A percentile compares a stretch with the other conserved stretches of the same genome.
Conservation (phyloP, 306 rosid species). For the Lupinus albus region DNA sequence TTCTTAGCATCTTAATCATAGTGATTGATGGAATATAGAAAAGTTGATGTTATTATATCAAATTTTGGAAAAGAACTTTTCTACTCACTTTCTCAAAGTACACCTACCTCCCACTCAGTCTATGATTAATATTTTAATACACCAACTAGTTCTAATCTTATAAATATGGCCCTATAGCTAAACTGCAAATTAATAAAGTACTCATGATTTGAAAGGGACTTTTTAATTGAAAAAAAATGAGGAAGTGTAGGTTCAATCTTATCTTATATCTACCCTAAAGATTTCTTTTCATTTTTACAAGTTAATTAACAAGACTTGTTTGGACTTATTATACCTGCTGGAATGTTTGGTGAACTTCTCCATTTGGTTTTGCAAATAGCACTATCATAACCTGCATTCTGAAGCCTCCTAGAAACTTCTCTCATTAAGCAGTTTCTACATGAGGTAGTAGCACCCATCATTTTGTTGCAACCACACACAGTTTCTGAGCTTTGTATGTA, state of each 20-base stretch:
- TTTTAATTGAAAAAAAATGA: not conserved
- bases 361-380: constrained; percentile 87
- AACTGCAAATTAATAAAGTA: constrained; percentile 1
- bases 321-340: constrained; percentile 74
- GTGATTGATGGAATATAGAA: no score
- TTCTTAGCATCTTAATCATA: no score
- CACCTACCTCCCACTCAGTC: not conserved
- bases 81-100: not conserved
- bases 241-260: not conserved
- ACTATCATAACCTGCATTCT: constrained; percentile 55
- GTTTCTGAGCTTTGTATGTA: constrained; percentile 42
- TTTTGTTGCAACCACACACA: constrained; percentile 60
- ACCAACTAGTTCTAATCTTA: not conserved
- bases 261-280: constrained; percentile 20
- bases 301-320: no score
- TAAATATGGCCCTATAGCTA: not conserved
- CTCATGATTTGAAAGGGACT: not conserved
- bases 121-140: not conserved
- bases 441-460: constrained; percentile 26
- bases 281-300: not conserved
- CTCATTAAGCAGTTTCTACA: constrained; percentile 72
- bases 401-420: constrained; percentile 64
- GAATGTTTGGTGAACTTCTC: constrained; percentile 65
- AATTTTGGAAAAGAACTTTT: not conserved
- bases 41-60: no score